phyloP scores from a whole-genome alignment of 148 eudicot genomes.

The Beta vulgaris region DNA sequence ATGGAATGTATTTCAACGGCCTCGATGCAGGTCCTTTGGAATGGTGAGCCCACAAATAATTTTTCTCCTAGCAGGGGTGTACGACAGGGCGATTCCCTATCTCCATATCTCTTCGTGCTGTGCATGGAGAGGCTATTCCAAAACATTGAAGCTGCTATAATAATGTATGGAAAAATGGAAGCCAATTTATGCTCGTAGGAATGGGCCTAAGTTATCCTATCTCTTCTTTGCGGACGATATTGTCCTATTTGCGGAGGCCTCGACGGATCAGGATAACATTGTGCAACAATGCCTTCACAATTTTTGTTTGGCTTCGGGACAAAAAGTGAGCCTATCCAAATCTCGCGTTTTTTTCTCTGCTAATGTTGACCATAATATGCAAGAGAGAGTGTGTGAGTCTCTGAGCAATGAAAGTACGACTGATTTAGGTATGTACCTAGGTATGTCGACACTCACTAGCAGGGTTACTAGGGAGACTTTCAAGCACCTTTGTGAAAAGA shows the following conservation, averaged over 20 bases:
- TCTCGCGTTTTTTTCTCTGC: neutral
- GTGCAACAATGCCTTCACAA: neutral
- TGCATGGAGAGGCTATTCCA: neutral
- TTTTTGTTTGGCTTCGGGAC: neutral
- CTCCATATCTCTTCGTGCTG: neutral
- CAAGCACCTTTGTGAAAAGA: neutral
- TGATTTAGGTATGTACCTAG: neutral
- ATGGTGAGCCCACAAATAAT: neutral
- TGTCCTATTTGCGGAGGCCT: neutral
- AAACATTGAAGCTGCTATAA: neutral
- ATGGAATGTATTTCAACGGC: neutral
- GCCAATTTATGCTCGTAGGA: neutral
- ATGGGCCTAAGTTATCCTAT: accelerated
- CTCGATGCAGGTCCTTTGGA: neutral
- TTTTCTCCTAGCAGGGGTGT: neutral
- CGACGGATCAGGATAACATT: neutral
- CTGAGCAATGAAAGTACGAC: neutral
- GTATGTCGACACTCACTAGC: neutral
- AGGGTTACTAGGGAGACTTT: neutral
- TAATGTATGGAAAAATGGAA: accelerated
- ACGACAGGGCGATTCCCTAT: neutral
- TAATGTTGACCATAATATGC: neutral
- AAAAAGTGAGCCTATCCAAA: neutral
- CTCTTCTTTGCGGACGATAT: neutral
- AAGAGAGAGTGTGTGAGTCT: too few species aligned